These are phyloP conservation scores for Phytophthora citrophthora DNA, from an alignment of 352 stramenopile species.

Conservation along the genomic window DNA sequence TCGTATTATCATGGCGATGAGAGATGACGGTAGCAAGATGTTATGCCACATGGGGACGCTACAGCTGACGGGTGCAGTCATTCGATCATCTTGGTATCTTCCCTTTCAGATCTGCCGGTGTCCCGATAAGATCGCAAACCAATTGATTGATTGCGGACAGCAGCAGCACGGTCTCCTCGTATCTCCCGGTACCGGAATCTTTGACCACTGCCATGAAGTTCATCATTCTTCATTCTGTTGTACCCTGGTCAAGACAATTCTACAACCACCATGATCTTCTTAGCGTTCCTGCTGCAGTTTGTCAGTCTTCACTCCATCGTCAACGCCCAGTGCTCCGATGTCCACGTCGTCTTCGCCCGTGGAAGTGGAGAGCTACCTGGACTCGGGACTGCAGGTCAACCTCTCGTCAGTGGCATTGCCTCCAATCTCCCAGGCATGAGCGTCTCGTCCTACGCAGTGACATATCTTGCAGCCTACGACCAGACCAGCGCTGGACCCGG, in stretches of 20 bases:
- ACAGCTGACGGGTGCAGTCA: background rate
- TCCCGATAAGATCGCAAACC: slow-evolving; percentile 11
- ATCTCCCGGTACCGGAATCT: too few relatives aligned
- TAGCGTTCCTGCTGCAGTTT: background rate
- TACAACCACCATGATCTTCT: slow-evolving; percentile 2
- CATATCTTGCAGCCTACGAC: slow-evolving; percentile 26
- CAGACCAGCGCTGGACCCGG: slow-evolving; percentile 30
- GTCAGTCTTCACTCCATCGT: background rate
- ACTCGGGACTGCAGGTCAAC: slow-evolving; percentile 30
- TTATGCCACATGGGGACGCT: background rate
- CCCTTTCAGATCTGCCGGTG: background rate
- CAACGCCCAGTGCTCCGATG: slow-evolving; percentile 28
- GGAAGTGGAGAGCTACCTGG: slow-evolving; percentile 33
- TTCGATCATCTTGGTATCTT: too few relatives aligned
- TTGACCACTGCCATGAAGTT: background rate
- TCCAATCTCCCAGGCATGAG: slow-evolving; percentile 31
- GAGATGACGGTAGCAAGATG: background rate
- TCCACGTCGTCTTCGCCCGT: slow-evolving; percentile 38
- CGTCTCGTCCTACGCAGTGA: slow-evolving; percentile 39
- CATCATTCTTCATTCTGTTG: slow-evolving; percentile 9
- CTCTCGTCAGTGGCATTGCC: slow-evolving; percentile 31
- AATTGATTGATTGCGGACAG: slow-evolving; percentile 1
- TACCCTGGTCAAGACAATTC: slow-evolving; percentile 6
- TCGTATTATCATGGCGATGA: background rate
- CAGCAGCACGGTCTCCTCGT: too few relatives aligned